Base-by-base conservation (phyloP, 1,284 basidiomycete species). In the Malassezia slooffiae region DNA sequence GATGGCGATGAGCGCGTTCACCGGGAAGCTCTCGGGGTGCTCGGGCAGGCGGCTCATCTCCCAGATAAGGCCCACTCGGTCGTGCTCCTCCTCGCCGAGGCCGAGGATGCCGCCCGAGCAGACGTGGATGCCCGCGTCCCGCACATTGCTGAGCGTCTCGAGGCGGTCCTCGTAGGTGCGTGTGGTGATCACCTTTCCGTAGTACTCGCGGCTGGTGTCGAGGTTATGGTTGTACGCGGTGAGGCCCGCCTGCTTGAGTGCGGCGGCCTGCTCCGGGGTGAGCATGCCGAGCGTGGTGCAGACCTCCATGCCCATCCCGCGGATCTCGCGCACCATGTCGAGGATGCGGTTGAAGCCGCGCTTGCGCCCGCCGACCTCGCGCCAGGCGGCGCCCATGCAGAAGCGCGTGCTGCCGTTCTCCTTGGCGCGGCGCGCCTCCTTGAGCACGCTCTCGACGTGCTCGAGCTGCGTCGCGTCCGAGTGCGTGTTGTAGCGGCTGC, bases 321-420 rank as follows among this genome's bases (percentile, higher is more conserved):
- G 77, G 74, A 65, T 72, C 47, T 77, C 77, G 37, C 65, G 70
- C 34, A 97, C 91, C 90, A 96, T 97, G 54, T 80, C 75, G 50
- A 97, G 74, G 63, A 97, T 96, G 57, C 81, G 79, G 70, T 95
- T 84, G 62, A 97, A 97, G 1, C 90, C 90, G 38, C 85, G 78
- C 72, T 95, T 96, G 54, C 87, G 79, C 3, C 91, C 90, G 21
- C 85, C 81, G 35, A 96, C 78, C 70, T 95, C 91, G 56, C 91
- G 76, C 91, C 91, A 97, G n/a, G 91, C 91, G 4, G 91, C 90
- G 44, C 91, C 91, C 91, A 96, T 96, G 72, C 91, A 97, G 74
- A 96, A 96, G 19, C 91, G 78, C 16, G 91, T 97, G 67, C 85
- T 89, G 23, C 91, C 91, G 51, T 96, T 96, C 53, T 75, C 88